Conservation (phyloP, 305 asterid species). For the Plantago rigida region DNA sequence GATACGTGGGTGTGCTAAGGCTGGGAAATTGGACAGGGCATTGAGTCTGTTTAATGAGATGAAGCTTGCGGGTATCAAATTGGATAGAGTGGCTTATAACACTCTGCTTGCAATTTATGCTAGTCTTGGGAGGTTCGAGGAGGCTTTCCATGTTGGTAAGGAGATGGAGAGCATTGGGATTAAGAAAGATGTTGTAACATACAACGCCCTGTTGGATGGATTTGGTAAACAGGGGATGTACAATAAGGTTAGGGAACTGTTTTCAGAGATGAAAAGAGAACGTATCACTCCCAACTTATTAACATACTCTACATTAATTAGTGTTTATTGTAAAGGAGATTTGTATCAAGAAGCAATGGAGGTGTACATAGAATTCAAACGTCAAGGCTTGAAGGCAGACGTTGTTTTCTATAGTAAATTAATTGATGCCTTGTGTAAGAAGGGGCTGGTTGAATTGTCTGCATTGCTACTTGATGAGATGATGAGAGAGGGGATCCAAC, state of each 20-base stretch:
- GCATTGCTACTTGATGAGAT: slow-evolving; percentile 73
- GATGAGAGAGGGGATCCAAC: slow-evolving; percentile 81
- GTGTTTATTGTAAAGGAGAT: slow-evolving; percentile 75
- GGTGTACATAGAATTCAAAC: slow-evolving; percentile 63
- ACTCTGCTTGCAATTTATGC: slow-evolving; percentile 75
- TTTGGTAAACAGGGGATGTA: slow-evolving; percentile 83
- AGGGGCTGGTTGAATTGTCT: slow-evolving; percentile 73
- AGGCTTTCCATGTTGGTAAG: slow-evolving; percentile 62
- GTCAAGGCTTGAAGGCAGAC: slow-evolving; percentile 70
- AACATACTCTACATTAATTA: slow-evolving; percentile 72
- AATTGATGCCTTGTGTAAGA: slow-evolving; percentile 86
- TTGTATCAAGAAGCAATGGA: slow-evolving; percentile 57
- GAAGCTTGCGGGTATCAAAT: slow-evolving; percentile 64
- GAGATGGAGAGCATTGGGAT: slow-evolving; percentile 90
- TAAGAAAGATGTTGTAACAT: slow-evolving; percentile 84
- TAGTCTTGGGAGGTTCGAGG: slow-evolving; percentile 75
- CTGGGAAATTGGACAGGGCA: slow-evolving; percentile 60
- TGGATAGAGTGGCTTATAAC: slow-evolving; percentile 82
- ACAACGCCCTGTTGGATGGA: slow-evolving; percentile 82
- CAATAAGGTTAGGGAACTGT: slow-evolving; percentile 60
- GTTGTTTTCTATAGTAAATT: slow-evolving; percentile 88
- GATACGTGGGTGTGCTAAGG: slow-evolving; percentile 91
- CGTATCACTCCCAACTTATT: slow-evolving; percentile 61
- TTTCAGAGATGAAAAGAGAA: slow-evolving; percentile 58
- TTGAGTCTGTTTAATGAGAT: slow-evolving; percentile 69